These are phyloP conservation scores for Tetracladium setigerum DNA, from an alignment of 495 filamentous ascomycete genomes.

Conservation along the genomic window DNA sequence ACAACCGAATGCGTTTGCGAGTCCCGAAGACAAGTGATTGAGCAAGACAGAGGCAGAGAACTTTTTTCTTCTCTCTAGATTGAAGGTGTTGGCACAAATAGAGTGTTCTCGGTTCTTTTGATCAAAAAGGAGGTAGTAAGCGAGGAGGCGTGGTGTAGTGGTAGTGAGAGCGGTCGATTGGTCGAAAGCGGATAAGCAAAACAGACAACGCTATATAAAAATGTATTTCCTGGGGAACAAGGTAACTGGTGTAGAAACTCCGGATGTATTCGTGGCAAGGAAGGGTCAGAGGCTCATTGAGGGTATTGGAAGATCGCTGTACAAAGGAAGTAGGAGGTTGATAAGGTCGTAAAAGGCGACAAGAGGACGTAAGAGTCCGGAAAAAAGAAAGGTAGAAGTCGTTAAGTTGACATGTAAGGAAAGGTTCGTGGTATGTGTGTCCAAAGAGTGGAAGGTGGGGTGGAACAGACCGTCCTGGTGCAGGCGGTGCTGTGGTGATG, in stretches of 20 bases:
- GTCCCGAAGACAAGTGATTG: conserved; percentile 24
- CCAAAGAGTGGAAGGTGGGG: conserved; percentile 9
- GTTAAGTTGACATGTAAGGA: conserved; percentile 27
- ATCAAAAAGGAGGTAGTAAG: conserved; percentile 3
- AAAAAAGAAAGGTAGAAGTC: conserved; percentile 22
- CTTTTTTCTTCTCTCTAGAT: conserved; percentile 26
- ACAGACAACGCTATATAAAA: conserved; percentile 26
- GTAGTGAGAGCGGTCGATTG: conserved; percentile 9
- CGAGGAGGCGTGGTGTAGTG: not conserved
- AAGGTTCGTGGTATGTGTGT: conserved; percentile 15
- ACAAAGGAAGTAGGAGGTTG: conserved; percentile 48
- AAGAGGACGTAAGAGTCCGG: conserved; percentile 33
- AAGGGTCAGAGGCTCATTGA: conserved; percentile 59
- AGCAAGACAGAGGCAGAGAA: conserved; percentile 22
- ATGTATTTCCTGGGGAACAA: conserved; percentile 14
- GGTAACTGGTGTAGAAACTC: conserved; percentile 34
- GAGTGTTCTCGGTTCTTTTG: conserved; percentile 13
- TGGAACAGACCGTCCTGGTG: conserved; percentile 27
- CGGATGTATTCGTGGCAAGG: conserved; percentile 37
- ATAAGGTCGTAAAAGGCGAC: conserved; percentile 30
- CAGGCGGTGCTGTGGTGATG: conserved; percentile 23
- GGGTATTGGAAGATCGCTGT: conserved; percentile 44
- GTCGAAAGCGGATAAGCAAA: conserved; percentile 20
- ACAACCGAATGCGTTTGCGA: conserved; percentile 19
- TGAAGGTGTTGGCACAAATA: conserved; percentile 20